Base-by-base conservation (phyloP, 306 rosid species). In the Rosa chinensis region DNA sequence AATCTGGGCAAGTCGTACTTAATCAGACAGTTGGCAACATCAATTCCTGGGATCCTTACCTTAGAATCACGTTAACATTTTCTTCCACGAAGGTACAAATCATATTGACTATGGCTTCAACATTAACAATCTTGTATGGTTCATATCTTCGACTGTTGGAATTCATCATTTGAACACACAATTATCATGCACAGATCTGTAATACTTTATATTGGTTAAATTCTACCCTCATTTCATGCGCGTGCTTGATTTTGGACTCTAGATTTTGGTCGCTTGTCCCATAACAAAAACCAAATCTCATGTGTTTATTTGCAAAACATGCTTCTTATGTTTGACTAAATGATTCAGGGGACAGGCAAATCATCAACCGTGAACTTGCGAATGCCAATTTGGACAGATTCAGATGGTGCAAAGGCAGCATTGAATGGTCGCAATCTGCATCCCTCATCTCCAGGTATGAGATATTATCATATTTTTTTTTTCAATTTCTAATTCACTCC, bases 381-480 rank as follows among this genome's bases (percentile, higher is more conserved):
- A 61, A 8, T 92, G 5, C 99, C 99, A 10, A 82, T 86, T 55
- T 95, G 99, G 99, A 92, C 96, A 12, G 32, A 10, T 52, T 5
- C 50, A 6, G 52, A 69, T 75, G 90, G 84, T 70, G 89, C 94
- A 23, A 84, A 82, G 73, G 92, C 74, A 37, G 52, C 66, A 67
- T 68, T 92, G 68, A 95, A 92, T 82, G 77, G 69, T 58, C 71
- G 79, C 66, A 72, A 77, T 70, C 64, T 91, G 53, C 20, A 87
- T 50, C 48, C 82, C 23, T 81, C 97, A 53, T 43, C 83, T 85
- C 93, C 95, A 77, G 95, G 97, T 92, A 23, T 56, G 83, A 40
- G 70, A 21, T 11, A 56, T 23, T 18, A 52, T 52, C 35, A 1
- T 53, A 50, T n/a, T 67, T 20, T 73, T 52, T 23, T 53, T 62